Evolutionary conservation across 768 basidiomycete species (phyloP).

Genomic region (Hydnomerulius pinastri): DNA sequence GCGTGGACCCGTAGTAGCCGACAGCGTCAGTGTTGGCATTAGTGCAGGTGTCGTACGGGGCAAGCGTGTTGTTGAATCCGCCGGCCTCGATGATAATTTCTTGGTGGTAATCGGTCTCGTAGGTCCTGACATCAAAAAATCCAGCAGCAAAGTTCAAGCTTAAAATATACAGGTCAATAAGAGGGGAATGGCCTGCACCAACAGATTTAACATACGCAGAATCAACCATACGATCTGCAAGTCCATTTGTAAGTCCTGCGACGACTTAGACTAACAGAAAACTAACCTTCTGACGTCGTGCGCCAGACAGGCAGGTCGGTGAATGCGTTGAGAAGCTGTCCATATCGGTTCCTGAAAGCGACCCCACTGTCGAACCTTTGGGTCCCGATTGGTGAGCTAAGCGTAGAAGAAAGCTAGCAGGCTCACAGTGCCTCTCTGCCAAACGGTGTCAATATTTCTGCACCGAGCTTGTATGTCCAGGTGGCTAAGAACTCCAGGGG

Average conservation of each 20-base stretch:
- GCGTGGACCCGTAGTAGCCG: constrained; percentile 22
- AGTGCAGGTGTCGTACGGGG: constrained; percentile 38
- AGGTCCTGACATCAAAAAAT: constrained; percentile 48
- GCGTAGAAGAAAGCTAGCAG: not conserved
- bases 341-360: constrained; percentile 47
- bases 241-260: not conserved
- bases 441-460: constrained; percentile 49
- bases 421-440: constrained; percentile 43
- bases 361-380: constrained; percentile 44
- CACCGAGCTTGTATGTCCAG: constrained; percentile 49
- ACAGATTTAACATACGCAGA: constrained; percentile 27
- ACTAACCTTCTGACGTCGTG: constrained; percentile 42
- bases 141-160: constrained; percentile 52
- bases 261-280: not conserved
- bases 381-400: not conserved
- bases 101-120: constrained; percentile 44
- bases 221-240: constrained; percentile 34
- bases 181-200: constrained; percentile 1
- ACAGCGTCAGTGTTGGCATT: constrained; percentile 30
- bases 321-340: constrained; percentile 43
- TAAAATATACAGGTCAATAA: constrained; percentile 17
- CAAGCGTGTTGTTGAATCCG: constrained; percentile 50
- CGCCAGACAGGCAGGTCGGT: constrained; percentile 50
- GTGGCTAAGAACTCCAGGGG: constrained; percentile 43
- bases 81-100: constrained; percentile 46